Evolutionary conservation across 768 basidiomycete genomes (phyloP), one percentile per base, ranked within the genome.

Genomic region (Galerina sulciceps): DNA sequence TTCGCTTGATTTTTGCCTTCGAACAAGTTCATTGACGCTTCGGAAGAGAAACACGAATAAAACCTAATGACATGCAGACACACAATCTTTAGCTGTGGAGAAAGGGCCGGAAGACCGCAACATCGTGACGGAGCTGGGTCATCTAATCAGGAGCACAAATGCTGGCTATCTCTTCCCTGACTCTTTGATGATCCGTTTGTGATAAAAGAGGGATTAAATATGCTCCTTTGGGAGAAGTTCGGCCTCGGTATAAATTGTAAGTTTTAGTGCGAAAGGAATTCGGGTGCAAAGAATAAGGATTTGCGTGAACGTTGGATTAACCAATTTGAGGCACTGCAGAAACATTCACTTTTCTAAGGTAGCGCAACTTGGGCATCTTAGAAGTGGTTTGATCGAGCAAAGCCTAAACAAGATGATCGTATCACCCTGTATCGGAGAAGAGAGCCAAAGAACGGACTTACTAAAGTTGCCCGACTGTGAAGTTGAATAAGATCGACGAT

Each of bases 281-380:
- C 49, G 8, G 26, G 26, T 31, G 8, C 8, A n/a, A 17, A 18
- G 26, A 14, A 26, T 49, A 15, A 20, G 26, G 13, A 13, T 10
- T 14, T n/a, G n/a, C 11, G 47, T 49, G 22, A 10, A 49, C 47
- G 26, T 4, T 31, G 26, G 26, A n/a, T 50, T 37, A 54, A n/a
- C 55, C 55, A 15, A 56, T 48, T 49, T 48, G 46, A n/a, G 55
- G 55, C 14, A 56, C 55, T 2, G 36, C 38, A 8, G 55, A 6
- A 31, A 56, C 55, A 36, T 56, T 47, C 18, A 26, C 41, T 38
- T 56, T 48, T 3, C n/a, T 20, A 4, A 56, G 14, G n/a, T 26
- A 4, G n/a, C 38, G 18, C 18, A 56, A 10, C 9, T 49, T 47
- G 9, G 55, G 55, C 10, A 56, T 36, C 41, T 38, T 18, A 1